Conservation (phyloP, 2,329 filamentous ascomycete species). For the Colletotrichum costaricense region DNA sequence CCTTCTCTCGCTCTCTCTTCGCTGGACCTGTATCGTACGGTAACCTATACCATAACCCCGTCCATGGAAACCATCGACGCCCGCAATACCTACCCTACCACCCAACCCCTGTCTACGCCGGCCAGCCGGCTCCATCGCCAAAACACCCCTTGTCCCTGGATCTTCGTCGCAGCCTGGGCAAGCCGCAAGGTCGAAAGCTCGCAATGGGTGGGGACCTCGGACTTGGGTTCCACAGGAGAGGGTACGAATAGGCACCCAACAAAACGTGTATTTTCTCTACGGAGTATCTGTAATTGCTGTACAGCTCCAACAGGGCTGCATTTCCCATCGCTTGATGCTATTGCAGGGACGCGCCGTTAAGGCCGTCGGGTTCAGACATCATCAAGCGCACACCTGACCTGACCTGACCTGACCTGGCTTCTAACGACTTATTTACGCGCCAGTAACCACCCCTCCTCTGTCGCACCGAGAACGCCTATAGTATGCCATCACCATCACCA, state of each 20-base stretch:
- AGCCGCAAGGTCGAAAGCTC: background rate
- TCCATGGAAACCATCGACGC: background rate
- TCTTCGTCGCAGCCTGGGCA: background rate
- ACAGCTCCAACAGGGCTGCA: slow-evolving; percentile 29
- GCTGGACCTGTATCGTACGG: background rate
- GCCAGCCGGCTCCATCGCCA: background rate
- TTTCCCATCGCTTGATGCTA: background rate
- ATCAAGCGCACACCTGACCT: background rate
- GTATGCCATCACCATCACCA: background rate
- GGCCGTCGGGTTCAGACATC: background rate
- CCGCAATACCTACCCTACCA: background rate
- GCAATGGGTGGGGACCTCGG: slow-evolving; percentile 5
- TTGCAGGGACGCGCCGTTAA: background rate
- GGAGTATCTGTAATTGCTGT: background rate
- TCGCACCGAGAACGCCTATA: background rate
- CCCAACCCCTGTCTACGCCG: background rate
- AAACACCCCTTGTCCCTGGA: background rate
- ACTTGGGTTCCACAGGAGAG: slow-evolving; percentile 7
- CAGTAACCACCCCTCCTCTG: background rate
- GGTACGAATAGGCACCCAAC: background rate
- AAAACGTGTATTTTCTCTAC: background rate
- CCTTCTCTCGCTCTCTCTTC: background rate
- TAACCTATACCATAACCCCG: background rate
- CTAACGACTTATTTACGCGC: background rate
- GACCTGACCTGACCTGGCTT: background rate